Evolutionary conservation across 2,329 filamentous ascomycete species (phyloP), one percentile per base, ranked within the genome.

Genomic region (Periconia macrospinosa): DNA sequence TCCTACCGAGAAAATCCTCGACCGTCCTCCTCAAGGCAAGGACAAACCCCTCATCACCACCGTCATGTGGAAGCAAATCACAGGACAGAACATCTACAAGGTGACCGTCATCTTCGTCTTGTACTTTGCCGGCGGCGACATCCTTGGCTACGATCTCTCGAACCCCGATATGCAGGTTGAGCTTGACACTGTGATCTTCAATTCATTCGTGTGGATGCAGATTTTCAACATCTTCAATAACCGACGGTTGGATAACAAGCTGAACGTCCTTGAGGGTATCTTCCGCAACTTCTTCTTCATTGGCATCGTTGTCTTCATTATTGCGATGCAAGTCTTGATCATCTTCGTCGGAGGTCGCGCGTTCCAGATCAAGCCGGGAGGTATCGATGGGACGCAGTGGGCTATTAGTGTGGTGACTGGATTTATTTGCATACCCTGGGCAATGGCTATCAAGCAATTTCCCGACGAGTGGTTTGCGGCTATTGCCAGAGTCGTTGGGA

Each of bases 1-100:
- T 11, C 88, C 93, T 15, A 93, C 97, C 69, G 86, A 96, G 71
- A 92, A 96, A 76, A 91, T 97, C 66, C 97, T 97, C 90, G 89
- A 87, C 75, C 87, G 93, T 52, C 85, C 86, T 61, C 94, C 93
- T 23, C 83, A 94, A 60, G 93, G 92, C 80, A 87, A 92, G 55
- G 91, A 96, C 66, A 92, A 97, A 76, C 79, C 89, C 2, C 86
- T 97, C 43, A 93, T 97, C 50, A 68, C 66, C 2, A 63, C 54
- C 6, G 66, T 60, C 35, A 86, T 86, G 84, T 86, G 83, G 82
- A 87, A 87, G 73, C 86, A 86, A 79, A 86, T 87, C 47, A 76
- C 81, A 30, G 84, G 84, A 2, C 84, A 87, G 62, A 77, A 83
- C 30, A 79, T 87, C 51, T 86, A 81, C 65, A 85, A 87, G 64